Percentiles rank a stretch among this genome's conserved stretches.
These are phyloP conservation scores for Pythium diclinum DNA, from an alignment of 352 stramenopile genomes.

Conservation along the genomic window DNA sequence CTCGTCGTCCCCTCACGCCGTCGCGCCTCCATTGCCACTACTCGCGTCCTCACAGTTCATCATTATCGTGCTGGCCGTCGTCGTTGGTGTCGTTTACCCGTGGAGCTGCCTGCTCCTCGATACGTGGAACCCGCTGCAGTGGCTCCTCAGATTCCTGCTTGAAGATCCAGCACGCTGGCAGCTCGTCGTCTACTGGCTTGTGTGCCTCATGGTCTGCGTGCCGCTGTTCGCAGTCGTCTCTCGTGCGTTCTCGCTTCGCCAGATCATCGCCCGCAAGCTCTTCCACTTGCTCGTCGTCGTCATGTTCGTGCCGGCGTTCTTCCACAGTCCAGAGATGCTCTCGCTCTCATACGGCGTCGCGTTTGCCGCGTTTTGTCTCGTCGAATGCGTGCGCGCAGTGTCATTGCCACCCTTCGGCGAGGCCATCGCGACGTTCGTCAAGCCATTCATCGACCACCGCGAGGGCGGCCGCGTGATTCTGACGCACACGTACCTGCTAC, in stretches of 20 bases:
- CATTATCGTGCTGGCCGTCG: constrained; percentile 28
- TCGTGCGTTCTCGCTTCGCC: constrained; percentile 37
- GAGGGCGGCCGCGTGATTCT: constrained; percentile 66
- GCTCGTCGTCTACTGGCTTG: constrained; percentile 59
- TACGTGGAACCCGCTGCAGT: constrained; percentile 54
- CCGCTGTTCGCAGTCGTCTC: constrained; percentile 49
- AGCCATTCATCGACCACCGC: constrained; percentile 71
- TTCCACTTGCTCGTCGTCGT: constrained; percentile 79
- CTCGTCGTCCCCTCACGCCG: constrained; percentile 34
- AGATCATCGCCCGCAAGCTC: constrained; percentile 77
- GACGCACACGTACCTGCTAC: constrained; percentile 75
- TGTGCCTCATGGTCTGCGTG: constrained; percentile 49
- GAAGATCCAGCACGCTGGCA: constrained; percentile 29
- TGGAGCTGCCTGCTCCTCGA: constrained; percentile 68
- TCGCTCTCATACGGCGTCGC: constrained; percentile 77
- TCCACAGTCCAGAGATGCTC: constrained; percentile 53
- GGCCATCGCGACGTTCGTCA: constrained; percentile 56
- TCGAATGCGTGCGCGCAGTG: constrained; percentile 65
- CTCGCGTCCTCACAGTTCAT: constrained; percentile 32
- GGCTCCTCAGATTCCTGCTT: constrained; percentile 52
- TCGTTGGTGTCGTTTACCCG: constrained; percentile 45
- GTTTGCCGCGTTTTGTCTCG: constrained; percentile 61
- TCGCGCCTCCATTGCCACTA: constrained; percentile 35
- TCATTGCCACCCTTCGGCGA: constrained; percentile 54
- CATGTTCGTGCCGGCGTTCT: constrained; percentile 72